Conservation (phyloP, 176 grass and related monocot species). For the Guadua angustifolia region DNA sequence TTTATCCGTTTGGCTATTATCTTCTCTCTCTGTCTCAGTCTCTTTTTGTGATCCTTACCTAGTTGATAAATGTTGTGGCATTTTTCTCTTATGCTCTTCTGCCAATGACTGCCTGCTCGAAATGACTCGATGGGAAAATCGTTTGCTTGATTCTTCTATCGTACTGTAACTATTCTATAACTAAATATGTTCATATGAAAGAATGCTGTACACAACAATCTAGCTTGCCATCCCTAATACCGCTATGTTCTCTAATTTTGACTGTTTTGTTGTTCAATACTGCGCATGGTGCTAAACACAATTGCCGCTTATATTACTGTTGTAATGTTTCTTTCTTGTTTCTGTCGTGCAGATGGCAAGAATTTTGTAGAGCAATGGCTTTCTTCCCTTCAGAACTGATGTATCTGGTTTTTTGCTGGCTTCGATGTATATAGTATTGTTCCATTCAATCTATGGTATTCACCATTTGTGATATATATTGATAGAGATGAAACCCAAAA, state of each 20-base stretch:
- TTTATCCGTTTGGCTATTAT: slow-evolving; percentile 15
- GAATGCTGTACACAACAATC: not conserved
- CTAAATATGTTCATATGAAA: slow-evolving; percentile 1
- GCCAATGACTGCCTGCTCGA: not conserved
- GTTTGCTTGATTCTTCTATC: not conserved
- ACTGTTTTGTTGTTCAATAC: slow-evolving; percentile 12
- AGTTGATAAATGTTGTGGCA: not conserved
- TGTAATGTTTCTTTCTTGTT: slow-evolving; percentile 34
- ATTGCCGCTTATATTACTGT: not conserved
- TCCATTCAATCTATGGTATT: not conserved
- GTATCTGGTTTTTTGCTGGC: slow-evolving; percentile 22
- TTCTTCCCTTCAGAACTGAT: slow-evolving; percentile 58
- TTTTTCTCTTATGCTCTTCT: not conserved
- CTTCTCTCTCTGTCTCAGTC: no score
- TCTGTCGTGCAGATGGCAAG: slow-evolving; percentile 51
- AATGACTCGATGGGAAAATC: not conserved
- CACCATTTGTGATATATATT: slow-evolving; percentile 30
- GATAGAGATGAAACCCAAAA: slow-evolving; percentile 14
- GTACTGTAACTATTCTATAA: not conserved
- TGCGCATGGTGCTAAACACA: not conserved
- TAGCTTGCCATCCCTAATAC: not conserved
- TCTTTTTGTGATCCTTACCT: not conserved
- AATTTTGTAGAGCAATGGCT: slow-evolving; percentile 64
- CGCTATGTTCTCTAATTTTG: not conserved
- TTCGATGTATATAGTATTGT: slow-evolving; percentile 23